Evolutionary conservation across 139 green algal genomes (phyloP).

Genomic region (Spirogloea muscicola): DNA sequence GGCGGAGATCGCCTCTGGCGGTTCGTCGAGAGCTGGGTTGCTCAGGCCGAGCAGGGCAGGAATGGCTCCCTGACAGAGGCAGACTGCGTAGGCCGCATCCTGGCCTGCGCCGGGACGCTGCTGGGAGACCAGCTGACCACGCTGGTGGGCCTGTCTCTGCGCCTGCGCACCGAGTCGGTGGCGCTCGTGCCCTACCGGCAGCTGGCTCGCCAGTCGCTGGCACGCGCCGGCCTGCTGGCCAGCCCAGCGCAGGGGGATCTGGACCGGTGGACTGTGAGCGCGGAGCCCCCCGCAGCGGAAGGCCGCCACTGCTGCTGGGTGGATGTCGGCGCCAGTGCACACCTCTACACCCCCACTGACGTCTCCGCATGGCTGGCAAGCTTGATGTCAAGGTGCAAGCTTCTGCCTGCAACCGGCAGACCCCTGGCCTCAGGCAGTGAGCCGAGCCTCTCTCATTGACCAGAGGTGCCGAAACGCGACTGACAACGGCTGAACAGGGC

Average conservation of each 20-base stretch:
- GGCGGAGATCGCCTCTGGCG: conserved; percentile 16
- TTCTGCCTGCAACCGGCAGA: too few species aligned
- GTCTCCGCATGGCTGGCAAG: too few species aligned
- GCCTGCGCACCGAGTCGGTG: conserved; percentile 26
- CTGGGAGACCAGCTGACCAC: conserved; percentile 2
- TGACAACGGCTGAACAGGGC: too few species aligned
- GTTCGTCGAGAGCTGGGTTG: conserved; percentile 25
- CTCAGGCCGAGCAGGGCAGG: not conserved
- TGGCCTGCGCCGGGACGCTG: not conserved
- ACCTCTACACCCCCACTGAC: too few species aligned
- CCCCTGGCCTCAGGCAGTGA: too few species aligned
- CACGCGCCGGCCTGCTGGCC: not conserved
- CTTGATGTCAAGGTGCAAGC: too few species aligned
- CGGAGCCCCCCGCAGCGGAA: conserved; percentile 5
- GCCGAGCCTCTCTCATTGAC: too few species aligned
- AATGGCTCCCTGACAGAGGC: conserved; percentile 8
- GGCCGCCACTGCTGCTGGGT: conserved; percentile 43
- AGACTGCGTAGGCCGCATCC: conserved; percentile 20
- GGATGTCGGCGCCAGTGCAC: conserved; percentile 19
- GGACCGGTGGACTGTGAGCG: conserved; percentile 25
- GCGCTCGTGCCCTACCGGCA: conserved; percentile 36
- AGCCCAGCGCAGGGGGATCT: not conserved
- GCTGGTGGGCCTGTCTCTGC: conserved; percentile 31
- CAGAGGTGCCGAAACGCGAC: too few species aligned
- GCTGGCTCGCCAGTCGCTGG: conserved; percentile 33